Percentiles rank a stretch among this genome's conserved stretches.
Evolutionary conservation across 2,329 filamentous ascomycete species (phyloP).

Genomic region (Pseudohalonectria lignicola): DNA sequence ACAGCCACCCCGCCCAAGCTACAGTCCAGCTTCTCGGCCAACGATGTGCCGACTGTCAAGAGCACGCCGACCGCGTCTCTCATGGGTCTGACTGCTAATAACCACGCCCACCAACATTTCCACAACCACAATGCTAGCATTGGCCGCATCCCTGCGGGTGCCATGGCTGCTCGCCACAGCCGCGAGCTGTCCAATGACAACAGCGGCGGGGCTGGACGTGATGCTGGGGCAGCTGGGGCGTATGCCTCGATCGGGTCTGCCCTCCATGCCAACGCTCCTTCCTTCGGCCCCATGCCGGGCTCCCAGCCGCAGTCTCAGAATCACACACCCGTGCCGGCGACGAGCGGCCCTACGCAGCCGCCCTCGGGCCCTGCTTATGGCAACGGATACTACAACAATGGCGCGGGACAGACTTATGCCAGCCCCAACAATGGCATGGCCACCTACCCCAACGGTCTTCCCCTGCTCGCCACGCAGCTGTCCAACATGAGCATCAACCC

Average conservation of each 20-base stretch:
- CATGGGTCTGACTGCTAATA: slow-evolving; percentile 36
- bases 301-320: slow-evolving; percentile 19
- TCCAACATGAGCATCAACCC: slow-evolving; percentile 49
- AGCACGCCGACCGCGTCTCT: slow-evolving; percentile 41
- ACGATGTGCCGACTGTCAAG: slow-evolving; percentile 80
- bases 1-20: slow-evolving; percentile 62
- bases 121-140: slow-evolving; percentile 76
- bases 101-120: slow-evolving; percentile 51
- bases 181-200: slow-evolving; percentile 55
- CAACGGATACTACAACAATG: slow-evolving; percentile 20
- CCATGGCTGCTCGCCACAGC: slow-evolving; percentile 56
- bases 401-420: slow-evolving; percentile 18
- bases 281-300: slow-evolving; percentile 63
- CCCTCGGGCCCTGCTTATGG: slow-evolving; percentile 2
- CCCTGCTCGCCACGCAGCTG: slow-evolving; percentile 58
- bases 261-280: slow-evolving; percentile 67
- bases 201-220: slow-evolving; percentile 24
- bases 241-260: slow-evolving; percentile 57
- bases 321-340: slow-evolving; percentile 12
- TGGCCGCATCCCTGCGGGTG: slow-evolving; percentile 63
- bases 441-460: slow-evolving; percentile 33
- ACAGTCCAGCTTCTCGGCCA: slow-evolving; percentile 81
- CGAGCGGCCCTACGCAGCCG: slow-evolving; percentile 3
- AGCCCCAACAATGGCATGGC: slow-evolving; percentile 18
- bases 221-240: slow-evolving; percentile 25